Evolutionary conservation across 129 eudicot species (phyloP), one percentile per base, ranked within the genome.

Genomic region (Calendula officinalis): DNA sequence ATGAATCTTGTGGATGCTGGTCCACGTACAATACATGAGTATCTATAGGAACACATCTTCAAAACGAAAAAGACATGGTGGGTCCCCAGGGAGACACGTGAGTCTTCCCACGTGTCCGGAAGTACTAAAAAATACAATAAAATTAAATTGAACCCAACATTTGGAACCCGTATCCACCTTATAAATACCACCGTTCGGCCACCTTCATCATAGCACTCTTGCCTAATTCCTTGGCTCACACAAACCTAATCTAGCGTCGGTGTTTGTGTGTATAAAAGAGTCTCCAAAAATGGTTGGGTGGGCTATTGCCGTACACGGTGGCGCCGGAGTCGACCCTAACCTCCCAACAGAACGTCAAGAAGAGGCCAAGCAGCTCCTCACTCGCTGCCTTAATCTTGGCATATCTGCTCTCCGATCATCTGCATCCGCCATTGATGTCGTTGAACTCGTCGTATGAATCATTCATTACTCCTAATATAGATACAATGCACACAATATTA

Each of bases 281-380:
- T 38, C 72, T 11, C 27, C 14, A 34, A 56, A 69, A 53, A 89
- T 90, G 97, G 97, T 86, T 10, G 81, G 90, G 59, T 90, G 95
- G 95, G 97, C 97, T 44, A 90, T 90, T 3, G 97, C 89, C 15
- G 92, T 86, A 67, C 97, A 90, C 69, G 97, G 97, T 30, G 97
- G 97, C 49, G 97, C 97, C 38, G 97, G 97, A 34, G 95, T 90
- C 37, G 97, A 86, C 82, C 97, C 97, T 4, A 90, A 86, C 77
- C 95, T 90, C 75, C 95, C 97, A 14, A 55, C 73, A 7, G 88
- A 90, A 11, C 91, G 89, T 11, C 97, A 90, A 54, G 85, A 86
- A 56, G 73, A 81, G 38, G 97, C 95, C 69, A 86, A 86, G 78
- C 81, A 67, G 50, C 85, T 90, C 39, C 97, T 90, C 76, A 75